Conservation (phyloP, 192 early-diverging fungal genomes). For the Linnemannia exigua region DNA sequence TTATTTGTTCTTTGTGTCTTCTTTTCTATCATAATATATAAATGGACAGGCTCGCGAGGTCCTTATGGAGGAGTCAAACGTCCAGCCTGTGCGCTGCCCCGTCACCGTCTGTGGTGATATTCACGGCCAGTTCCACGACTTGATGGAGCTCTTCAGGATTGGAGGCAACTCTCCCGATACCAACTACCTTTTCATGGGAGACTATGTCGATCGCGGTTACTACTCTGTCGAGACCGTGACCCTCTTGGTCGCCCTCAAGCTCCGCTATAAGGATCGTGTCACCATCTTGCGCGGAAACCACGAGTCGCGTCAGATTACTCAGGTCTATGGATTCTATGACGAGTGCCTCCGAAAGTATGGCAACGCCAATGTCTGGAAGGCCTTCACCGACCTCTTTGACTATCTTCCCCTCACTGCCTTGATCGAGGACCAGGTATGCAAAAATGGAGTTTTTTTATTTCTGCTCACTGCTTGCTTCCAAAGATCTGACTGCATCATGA, state of each 20-base stretch:
- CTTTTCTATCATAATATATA: not conserved
- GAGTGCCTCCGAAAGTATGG: conserved; percentile 99
- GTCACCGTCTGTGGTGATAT: conserved; percentile 99
- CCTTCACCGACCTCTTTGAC: conserved; percentile 98
- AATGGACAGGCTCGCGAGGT: conserved; percentile 87
- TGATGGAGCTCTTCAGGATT: conserved; percentile 97
- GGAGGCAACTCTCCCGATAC: conserved; percentile 97
- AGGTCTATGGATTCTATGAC: conserved; percentile 99
- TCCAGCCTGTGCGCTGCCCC: conserved; percentile 98
- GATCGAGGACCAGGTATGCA: conserved; percentile 88
- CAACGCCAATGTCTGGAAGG: conserved; percentile 98
- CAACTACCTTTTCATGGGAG: conserved; percentile 99
- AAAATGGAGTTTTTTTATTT: not conserved
- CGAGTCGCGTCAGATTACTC: conserved; percentile 98
- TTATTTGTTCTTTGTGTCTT: not conserved
- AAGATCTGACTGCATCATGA: not conserved
- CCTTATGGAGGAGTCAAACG: conserved; percentile 96
- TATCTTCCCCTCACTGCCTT: conserved; percentile 96
- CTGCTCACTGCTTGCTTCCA: not conserved
- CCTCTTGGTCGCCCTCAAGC: conserved; percentile 95
- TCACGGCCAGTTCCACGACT: conserved; percentile 99
- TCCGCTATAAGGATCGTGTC: conserved; percentile 91
- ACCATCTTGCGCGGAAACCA: conserved; percentile 99
- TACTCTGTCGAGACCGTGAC: conserved; percentile 99
- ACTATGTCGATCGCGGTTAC: conserved; percentile 99